These are phyloP conservation scores for Corchorus olitorius DNA, from an alignment of 345 rosid genomes.

Conservation along the genomic window DNA sequence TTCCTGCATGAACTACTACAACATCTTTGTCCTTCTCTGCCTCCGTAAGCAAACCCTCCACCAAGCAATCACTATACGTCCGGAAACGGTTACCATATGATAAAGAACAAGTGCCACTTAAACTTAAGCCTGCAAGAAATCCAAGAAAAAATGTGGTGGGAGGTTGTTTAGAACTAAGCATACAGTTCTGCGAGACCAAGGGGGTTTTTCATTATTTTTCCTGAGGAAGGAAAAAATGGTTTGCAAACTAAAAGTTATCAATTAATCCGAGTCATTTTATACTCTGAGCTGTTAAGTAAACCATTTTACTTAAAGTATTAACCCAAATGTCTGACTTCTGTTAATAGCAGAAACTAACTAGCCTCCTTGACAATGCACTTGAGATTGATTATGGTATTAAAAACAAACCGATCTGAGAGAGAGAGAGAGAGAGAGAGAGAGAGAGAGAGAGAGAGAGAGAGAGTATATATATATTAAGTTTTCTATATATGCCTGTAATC, in stretches of 20 bases:
- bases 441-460: background rate
- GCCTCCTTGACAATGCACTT: background rate
- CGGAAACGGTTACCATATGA: slow-evolving; percentile 36
- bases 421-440: too few relatives aligned
- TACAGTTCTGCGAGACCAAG: background rate
- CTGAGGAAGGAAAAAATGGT: background rate
- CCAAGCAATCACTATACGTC: slow-evolving; percentile 84
- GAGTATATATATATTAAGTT: background rate
- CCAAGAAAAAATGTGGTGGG: background rate
- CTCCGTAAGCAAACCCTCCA: slow-evolving; percentile 69
- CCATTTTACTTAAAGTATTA: background rate
- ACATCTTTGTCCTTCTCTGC: slow-evolving; percentile 86
- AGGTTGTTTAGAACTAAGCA: slow-evolving; percentile 14
- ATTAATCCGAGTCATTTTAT: slow-evolving; percentile 1
- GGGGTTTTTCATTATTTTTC: slow-evolving; percentile 9
- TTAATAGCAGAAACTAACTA: background rate
- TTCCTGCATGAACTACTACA: slow-evolving; percentile 84
- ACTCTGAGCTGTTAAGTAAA: slow-evolving; percentile 9
- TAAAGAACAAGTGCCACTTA: slow-evolving; percentile 24
- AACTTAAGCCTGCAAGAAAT: slow-evolving; percentile 41
- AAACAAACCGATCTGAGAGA: background rate
- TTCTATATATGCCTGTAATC: background rate
- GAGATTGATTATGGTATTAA: background rate
- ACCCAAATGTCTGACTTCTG: background rate
- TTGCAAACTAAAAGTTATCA: background rate